A percentile compares a stretch with the other conserved stretches of the same genome.
Conservation (phyloP, 257 asterid genomes). For the Ocimum tenuiflorum region DNA sequence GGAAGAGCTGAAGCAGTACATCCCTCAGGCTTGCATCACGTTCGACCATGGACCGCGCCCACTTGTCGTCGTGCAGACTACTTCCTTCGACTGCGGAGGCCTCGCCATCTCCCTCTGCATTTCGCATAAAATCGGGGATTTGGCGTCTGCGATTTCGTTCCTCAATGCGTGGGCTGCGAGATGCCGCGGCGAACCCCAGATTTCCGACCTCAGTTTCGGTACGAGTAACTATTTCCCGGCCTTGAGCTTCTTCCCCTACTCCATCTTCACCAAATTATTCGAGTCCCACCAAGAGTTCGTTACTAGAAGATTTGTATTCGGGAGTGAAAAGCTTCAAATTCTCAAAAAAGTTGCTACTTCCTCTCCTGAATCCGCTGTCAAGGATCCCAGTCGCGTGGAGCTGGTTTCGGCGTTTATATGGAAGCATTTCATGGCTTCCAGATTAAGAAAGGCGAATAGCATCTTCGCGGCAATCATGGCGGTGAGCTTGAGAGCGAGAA, state of each 20-base stretch:
- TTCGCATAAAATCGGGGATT: slow-evolving; percentile 30
- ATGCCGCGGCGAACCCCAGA: not conserved
- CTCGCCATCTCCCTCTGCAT: slow-evolving; percentile 22
- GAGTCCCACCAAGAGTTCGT: not conserved
- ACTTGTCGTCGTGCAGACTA: slow-evolving; percentile 14
- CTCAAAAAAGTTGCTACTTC: not conserved
- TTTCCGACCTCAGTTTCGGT: slow-evolving; percentile 2
- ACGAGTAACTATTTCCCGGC: slow-evolving; percentile 23
- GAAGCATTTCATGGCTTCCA: slow-evolving; percentile 20
- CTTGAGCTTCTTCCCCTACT: slow-evolving; percentile 7
- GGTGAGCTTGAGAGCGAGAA: slow-evolving; percentile 36
- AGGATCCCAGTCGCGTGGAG: slow-evolving; percentile 45
- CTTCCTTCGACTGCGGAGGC: slow-evolving; percentile 34
- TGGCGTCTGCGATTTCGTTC: slow-evolving; percentile 24
- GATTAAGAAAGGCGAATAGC: not conserved
- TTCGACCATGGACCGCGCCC: not conserved
- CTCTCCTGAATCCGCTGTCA: not conserved
- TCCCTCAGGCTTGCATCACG: slow-evolving; percentile 1
- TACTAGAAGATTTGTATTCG: slow-evolving; percentile 28
- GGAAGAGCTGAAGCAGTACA: slow-evolving; percentile 14
- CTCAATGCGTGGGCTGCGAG: slow-evolving; percentile 36
- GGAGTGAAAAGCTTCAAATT: slow-evolving; percentile 19
- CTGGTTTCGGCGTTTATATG: slow-evolving; percentile 39
- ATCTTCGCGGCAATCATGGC: slow-evolving; percentile 12
- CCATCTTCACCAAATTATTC: not conserved